Percentiles rank a stretch among this genome's conserved stretches.
phyloP scores from a whole-genome alignment of 208 protist genomes.

The Acanthamoeba lenticulata region DNA sequence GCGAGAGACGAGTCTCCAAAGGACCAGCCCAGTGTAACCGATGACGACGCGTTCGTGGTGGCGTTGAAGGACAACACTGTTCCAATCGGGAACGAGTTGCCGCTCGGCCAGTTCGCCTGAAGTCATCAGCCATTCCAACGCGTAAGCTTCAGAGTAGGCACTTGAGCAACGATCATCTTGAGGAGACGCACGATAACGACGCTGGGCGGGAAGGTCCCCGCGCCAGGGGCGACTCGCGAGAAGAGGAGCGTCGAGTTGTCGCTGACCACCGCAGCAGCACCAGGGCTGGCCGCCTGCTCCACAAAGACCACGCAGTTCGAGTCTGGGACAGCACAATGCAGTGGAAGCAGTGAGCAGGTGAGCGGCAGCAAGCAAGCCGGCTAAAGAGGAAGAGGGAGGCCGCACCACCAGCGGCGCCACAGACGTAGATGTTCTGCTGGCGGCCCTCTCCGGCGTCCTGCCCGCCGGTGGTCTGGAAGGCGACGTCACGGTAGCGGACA shows the following conservation, averaged over 20 bases:
- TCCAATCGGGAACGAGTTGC: neutral
- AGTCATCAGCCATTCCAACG: neutral
- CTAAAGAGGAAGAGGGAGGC: neutral
- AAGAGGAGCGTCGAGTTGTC: slow-evolving; percentile 23
- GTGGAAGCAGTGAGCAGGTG: too few relatives aligned
- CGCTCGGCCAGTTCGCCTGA: slow-evolving; percentile 18
- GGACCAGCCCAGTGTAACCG: slow-evolving; percentile 4
- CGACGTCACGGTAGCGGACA: neutral
- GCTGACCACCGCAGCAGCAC: neutral
- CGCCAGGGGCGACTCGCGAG: neutral
- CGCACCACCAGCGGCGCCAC: neutral
- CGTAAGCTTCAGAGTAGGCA: neutral
- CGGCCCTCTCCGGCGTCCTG: slow-evolving; percentile 15
- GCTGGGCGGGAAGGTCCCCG: neutral
- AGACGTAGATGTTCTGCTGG: neutral
- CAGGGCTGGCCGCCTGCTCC: neutral
- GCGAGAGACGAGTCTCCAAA: neutral
- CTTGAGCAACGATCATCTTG: neutral
- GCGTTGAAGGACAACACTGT: neutral
- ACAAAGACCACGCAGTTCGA: neutral
- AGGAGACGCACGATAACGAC: neutral
- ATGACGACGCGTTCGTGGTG: neutral
- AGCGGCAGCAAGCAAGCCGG: neutral
- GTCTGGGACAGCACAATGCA: neutral
- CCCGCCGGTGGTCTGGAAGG: neutral